Conservation (phyloP, 1,284 basidiomycete genomes). For the Austroboletus olivaceoglutinosus region DNA sequence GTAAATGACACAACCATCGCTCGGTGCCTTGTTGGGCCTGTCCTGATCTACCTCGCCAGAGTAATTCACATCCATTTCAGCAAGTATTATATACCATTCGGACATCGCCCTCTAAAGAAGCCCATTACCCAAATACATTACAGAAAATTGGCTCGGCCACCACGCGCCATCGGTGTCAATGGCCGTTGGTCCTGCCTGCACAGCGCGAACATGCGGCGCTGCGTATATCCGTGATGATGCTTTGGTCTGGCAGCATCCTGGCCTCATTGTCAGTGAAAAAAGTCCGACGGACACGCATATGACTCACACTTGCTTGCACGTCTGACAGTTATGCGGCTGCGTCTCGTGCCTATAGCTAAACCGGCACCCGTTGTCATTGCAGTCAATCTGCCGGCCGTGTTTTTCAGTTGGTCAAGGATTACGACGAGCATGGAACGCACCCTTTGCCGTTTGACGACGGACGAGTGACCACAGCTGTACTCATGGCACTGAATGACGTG, state of each 20-base stretch:
- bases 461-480: constrained; percentile 38
- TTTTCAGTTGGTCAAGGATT: background rate
- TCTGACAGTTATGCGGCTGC: constrained; percentile 38
- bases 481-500: constrained; percentile 36
- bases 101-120: background rate
- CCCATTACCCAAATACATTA: background rate
- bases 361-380: constrained; percentile 38
- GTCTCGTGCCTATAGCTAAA: constrained; percentile 39
- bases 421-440: constrained; percentile 25
- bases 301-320: constrained; percentile 40
- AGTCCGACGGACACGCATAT: background rate
- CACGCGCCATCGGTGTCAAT: constrained; percentile 11
- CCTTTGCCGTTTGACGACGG: constrained; percentile 36
- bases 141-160: background rate
- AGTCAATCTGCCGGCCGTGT: constrained; percentile 42
- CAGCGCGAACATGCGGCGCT: constrained; percentile 22
- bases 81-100: background rate
- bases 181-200: constrained; percentile 21
- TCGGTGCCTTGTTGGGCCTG: background rate
- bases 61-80: background rate
- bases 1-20: background rate
- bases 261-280: constrained; percentile 12
- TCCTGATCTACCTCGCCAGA: background rate
- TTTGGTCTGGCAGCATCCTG: constrained; percentile 32
- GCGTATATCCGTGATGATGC: constrained; percentile 25